Conservation (phyloP, 225 moss, liverwort and hornwort species). For the Polytrichum commune region DNA sequence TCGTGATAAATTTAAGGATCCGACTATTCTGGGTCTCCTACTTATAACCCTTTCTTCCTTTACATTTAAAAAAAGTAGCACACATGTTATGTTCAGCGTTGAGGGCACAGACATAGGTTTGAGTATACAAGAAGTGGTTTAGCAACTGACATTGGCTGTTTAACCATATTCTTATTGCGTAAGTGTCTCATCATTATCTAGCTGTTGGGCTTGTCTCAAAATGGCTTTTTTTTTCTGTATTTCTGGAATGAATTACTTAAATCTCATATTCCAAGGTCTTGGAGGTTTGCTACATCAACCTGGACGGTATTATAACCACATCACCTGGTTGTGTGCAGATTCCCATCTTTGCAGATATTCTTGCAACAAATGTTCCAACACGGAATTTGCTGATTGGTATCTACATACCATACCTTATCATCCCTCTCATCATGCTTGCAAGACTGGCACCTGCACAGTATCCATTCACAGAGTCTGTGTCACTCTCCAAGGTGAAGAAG, state of each 20-base stretch:
- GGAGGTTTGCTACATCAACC: no score
- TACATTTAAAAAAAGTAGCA: no score
- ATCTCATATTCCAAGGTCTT: no score
- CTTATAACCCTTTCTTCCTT: no score
- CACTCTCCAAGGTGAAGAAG: constrained; percentile 26
- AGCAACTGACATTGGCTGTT: not conserved
- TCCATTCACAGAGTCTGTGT: constrained; percentile 42
- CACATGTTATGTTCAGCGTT: not conserved
- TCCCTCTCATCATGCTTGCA: constrained; percentile 52
- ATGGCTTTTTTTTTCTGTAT: no score
- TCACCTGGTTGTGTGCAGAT: constrained; percentile 36
- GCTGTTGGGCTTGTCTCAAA: no score
- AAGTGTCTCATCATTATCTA: no score
- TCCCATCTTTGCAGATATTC: constrained; percentile 65
- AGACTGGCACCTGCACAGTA: constrained; percentile 26
- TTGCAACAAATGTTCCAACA: constrained; percentile 45
- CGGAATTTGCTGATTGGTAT: constrained; percentile 51
- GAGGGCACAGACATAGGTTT: not conserved
- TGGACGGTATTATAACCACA: no score
- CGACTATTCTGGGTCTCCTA: no score
- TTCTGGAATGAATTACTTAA: no score
- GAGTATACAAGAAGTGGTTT: not conserved
- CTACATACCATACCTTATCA: constrained; percentile 56
- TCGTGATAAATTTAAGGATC: no score
- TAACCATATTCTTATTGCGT: no score